phyloP scores from a whole-genome alignment of 306 rosid genomes.

The Sophora flavescens region DNA sequence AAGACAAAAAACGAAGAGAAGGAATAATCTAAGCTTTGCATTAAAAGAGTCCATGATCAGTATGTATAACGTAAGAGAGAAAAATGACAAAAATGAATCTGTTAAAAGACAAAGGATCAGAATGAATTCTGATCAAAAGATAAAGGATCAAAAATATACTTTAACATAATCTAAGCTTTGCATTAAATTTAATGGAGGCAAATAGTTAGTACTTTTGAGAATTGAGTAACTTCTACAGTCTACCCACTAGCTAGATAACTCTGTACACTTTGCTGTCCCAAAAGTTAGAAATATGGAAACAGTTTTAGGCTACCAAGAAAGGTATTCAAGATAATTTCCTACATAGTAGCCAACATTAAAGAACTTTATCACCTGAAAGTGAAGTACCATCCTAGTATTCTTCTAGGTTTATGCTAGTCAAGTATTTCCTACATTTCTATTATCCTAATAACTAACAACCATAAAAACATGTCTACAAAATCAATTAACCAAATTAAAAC shows the following conservation, averaged over 20 bases:
- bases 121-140: too few relatives aligned
- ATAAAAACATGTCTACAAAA: slow-evolving; percentile 29
- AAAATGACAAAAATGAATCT: too few relatives aligned
- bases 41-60: too few relatives aligned
- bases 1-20: too few relatives aligned
- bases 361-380: slow-evolving; percentile 26
- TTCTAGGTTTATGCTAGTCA: slow-evolving; percentile 33
- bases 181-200: slow-evolving; percentile 28
- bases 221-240: not conserved
- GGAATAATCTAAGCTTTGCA: too few relatives aligned
- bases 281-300: slow-evolving; percentile 1
- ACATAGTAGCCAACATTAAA: slow-evolving; percentile 19
- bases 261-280: not conserved
- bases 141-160: too few relatives aligned
- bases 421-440: slow-evolving; percentile 8
- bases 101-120: too few relatives aligned
- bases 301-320: slow-evolving; percentile 36
- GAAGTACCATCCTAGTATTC: slow-evolving; percentile 4
- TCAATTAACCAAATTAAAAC: slow-evolving; percentile 13
- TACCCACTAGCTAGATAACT: slow-evolving; percentile 27
- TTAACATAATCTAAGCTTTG: slow-evolving; percentile 26
- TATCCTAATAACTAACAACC: slow-evolving; percentile 10
- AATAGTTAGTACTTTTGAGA: slow-evolving; percentile 14
- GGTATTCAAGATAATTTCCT: slow-evolving; percentile 31
- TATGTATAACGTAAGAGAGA: too few relatives aligned